Evolutionary conservation across 768 basidiomycete genomes (phyloP), one percentile per base, ranked within the genome.

Genomic region (Leucocoprinus birnbaumii): DNA sequence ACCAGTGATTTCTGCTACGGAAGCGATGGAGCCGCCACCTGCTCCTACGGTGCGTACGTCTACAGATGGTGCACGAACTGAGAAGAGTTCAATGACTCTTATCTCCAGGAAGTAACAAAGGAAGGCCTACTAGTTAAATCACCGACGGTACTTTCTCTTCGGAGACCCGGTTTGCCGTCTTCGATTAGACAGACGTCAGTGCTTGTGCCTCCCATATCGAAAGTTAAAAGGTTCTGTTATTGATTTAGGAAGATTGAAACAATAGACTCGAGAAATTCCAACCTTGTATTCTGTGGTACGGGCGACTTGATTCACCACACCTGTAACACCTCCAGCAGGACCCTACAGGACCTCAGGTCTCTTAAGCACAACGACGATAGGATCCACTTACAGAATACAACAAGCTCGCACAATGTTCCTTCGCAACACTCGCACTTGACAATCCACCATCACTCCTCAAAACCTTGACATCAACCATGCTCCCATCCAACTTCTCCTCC

Each of bases 151-250:
- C 63, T 66, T 59, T 68, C 66, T 1, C 66, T 60, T 19, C 66
- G 62, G 25, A 68, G 53, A 16, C 59, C 64, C 3, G 65, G 63
- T 22, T 60, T 52, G n/a, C 63, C 65, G 27, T 68, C 62, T 57
- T 68, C 64, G 37, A 68, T 62, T 13, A 68, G 61, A 53, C 65
- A 65, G 9, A 68, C 66, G 43, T 68, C 66, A 42, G 65, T 65
- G 31, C 60, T 65, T 18, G 66, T 67, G 13, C 65, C 65, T 22
- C 65, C 66, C 63, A 66, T 68, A 44, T 68, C 66, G 19, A 68
- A 68, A 8, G 65, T 65, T 48, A 68, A 53, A 24, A 68, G 35
- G 51, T 66, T 66, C 55, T 64, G 54, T 19, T 47, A 45, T 24
- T 18, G 41, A 14, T 26, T 44, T 27, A 50, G 19, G 3, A 34